Evolutionary conservation across 1,284 basidiomycete species (phyloP).

Genomic region (Rhodotorula sp.): DNA sequence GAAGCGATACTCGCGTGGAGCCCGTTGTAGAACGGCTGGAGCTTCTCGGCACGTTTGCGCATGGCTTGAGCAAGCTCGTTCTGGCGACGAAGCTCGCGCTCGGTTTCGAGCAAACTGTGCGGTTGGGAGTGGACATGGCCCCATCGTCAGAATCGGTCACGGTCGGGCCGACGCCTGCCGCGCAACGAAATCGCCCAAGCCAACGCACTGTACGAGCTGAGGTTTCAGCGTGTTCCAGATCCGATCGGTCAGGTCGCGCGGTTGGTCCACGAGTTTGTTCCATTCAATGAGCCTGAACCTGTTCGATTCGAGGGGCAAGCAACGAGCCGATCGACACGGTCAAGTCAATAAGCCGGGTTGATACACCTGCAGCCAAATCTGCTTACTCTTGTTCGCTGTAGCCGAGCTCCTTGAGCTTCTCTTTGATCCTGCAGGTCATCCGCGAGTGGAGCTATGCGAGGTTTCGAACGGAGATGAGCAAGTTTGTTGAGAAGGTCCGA

Average conservation of each 20-base stretch:
- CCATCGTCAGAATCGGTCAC: too few relatives aligned
- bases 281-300: too few relatives aligned
- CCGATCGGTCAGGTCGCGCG: constrained; percentile 15
- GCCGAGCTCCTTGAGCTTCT: constrained; percentile 24
- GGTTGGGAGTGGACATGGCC: too few relatives aligned
- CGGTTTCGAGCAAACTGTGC: constrained; percentile 2
- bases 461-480: too few relatives aligned
- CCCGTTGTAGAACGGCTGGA: constrained; percentile 10
- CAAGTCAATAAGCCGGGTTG: not conserved
- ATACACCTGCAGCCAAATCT: not conserved
- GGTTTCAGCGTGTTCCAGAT: constrained; percentile 8
- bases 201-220: constrained; percentile 1
- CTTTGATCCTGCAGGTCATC: constrained; percentile 11
- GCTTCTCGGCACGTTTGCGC: not conserved
- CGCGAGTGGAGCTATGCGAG: not conserved
- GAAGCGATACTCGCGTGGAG: constrained; percentile 6
- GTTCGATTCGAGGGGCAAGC: too few relatives aligned
- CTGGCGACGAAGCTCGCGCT: not conserved
- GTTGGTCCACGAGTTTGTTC: constrained; percentile 1
- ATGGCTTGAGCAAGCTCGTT: constrained; percentile 6
- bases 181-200: too few relatives aligned
- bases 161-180: too few relatives aligned
- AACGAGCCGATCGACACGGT: too few relatives aligned
- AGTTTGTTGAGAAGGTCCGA: not conserved
- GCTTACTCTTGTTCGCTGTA: constrained; percentile 2